Percentiles rank a stretch among this genome's conserved stretches.
These are phyloP conservation scores for Pisolithus sp. DNA, from an alignment of 768 basidiomycete species.

Conservation along the genomic window DNA sequence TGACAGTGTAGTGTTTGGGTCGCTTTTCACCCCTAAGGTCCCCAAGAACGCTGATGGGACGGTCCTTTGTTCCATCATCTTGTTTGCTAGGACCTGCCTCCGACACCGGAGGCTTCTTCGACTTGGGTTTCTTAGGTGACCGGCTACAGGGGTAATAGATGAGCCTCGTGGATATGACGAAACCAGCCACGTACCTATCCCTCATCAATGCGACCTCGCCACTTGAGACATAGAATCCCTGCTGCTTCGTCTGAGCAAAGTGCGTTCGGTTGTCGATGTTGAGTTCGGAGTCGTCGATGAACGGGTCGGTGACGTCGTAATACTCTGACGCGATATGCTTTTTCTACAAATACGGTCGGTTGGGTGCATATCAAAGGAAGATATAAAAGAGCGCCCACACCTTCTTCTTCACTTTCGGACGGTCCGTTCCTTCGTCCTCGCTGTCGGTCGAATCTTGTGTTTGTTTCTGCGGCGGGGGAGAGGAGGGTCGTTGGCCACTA, in stretches of 20 bases:
- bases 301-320: slow-evolving; percentile 89
- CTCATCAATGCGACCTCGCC: slow-evolving; percentile 85
- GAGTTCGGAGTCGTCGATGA: slow-evolving; percentile 97
- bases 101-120: slow-evolving; percentile 39
- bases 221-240: slow-evolving; percentile 86
- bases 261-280: slow-evolving; percentile 85
- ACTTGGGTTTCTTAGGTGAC: slow-evolving; percentile 68
- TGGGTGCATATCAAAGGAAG: neutral
- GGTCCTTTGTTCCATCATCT: slow-evolving; percentile 42
- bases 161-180: neutral
- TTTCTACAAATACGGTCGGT: slow-evolving; percentile 25
- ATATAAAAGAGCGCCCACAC: slow-evolving; percentile 8
- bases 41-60: slow-evolving; percentile 41
- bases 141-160: slow-evolving; percentile 28
- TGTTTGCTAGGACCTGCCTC: slow-evolving; percentile 23
- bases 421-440: slow-evolving; percentile 41
- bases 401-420: slow-evolving; percentile 34
- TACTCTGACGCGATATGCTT: slow-evolving; percentile 61
- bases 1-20: slow-evolving; percentile 47
- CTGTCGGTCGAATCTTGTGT: slow-evolving; percentile 47
- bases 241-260: slow-evolving; percentile 87
- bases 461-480: slow-evolving; percentile 43
- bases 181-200: slow-evolving; percentile 44
- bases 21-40: slow-evolving; percentile 41
- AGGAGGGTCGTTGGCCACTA: slow-evolving; percentile 58